Conservation (phyloP, 129 eudicot species). For the carrot (Daucus carota) region DNA sequence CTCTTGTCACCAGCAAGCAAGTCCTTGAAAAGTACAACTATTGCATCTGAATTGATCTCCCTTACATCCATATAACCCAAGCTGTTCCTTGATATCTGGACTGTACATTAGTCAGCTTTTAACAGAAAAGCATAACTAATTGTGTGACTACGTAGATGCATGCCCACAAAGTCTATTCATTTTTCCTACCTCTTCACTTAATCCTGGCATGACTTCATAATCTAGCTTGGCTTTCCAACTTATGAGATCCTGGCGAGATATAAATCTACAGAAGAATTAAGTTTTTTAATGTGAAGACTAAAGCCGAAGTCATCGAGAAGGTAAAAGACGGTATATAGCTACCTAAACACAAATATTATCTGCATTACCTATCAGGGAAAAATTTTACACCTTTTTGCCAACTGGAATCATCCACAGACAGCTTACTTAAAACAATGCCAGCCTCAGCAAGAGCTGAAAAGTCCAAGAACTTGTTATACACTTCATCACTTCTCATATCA, state of each 20-base stretch:
- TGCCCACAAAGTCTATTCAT: neutral
- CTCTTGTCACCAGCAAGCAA: conserved; percentile 59
- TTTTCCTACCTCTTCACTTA: conserved; percentile 66
- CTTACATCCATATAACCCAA: conserved; percentile 73
- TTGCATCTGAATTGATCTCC: conserved; percentile 63
- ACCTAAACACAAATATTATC: neutral
- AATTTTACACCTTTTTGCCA: conserved; percentile 29
- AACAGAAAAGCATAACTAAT: conserved; percentile 12
- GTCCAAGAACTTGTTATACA: conserved; percentile 14
- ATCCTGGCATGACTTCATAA: conserved; percentile 52
- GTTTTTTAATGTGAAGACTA: neutral
- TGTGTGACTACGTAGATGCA: neutral
- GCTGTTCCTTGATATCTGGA: conserved; percentile 90
- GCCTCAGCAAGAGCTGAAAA: conserved; percentile 82
- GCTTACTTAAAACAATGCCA: conserved; percentile 71
- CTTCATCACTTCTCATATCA: neutral
- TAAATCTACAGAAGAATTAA: conserved; percentile 33
- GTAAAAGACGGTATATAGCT: neutral
- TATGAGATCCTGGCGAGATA: conserved; percentile 77
- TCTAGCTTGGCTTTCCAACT: conserved; percentile 86
- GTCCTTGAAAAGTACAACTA: conserved; percentile 54
- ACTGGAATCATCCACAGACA: conserved; percentile 28
- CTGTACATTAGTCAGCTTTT: conserved; percentile 73
- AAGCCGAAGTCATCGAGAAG: neutral
- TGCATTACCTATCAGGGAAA: conserved; percentile 72